A percentile compares a stretch with the other conserved stretches of the same genome.
Evolutionary conservation across 2,329 filamentous ascomycete species (phyloP).

Genomic region (Phyllosticta citribraziliensis): DNA sequence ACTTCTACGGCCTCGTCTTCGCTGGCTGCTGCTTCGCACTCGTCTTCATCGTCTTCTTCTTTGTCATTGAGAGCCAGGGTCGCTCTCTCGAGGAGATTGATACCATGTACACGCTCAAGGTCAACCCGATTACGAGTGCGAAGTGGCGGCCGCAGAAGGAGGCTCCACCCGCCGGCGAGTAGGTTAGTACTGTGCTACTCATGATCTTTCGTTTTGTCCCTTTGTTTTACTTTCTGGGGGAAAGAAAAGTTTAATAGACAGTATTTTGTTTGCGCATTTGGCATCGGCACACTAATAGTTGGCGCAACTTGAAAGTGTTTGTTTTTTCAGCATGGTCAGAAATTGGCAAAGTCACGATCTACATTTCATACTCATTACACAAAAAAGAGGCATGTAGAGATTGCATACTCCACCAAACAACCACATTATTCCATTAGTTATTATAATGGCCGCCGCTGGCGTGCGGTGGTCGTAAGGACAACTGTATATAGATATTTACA

Average conservation of each 20-base stretch:
- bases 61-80: slow-evolving; percentile 29
- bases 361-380: neutral
- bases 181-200: neutral
- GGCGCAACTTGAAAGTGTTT: too few relatives aligned
- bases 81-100: slow-evolving; percentile 31
- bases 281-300: too few relatives aligned
- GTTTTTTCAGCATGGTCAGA: too few relatives aligned
- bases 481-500: neutral
- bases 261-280: too few relatives aligned
- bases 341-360: too few relatives aligned
- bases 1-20: slow-evolving; percentile 31
- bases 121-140: slow-evolving; percentile 49
- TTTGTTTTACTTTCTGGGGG: too few relatives aligned
- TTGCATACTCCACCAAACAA: neutral
- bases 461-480: neutral
- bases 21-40: slow-evolving; percentile 26
- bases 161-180: neutral
- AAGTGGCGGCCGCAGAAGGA: slow-evolving; percentile 37
- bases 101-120: slow-evolving; percentile 51
- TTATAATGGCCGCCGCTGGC: neutral
- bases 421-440: neutral
- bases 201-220: too few relatives aligned
- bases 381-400: neutral
- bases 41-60: slow-evolving; percentile 28
- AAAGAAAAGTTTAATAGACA: too few relatives aligned